These are phyloP conservation scores for Podila clonocystis DNA, from an alignment of 192 early-diverging fungal species.

Conservation along the genomic window DNA sequence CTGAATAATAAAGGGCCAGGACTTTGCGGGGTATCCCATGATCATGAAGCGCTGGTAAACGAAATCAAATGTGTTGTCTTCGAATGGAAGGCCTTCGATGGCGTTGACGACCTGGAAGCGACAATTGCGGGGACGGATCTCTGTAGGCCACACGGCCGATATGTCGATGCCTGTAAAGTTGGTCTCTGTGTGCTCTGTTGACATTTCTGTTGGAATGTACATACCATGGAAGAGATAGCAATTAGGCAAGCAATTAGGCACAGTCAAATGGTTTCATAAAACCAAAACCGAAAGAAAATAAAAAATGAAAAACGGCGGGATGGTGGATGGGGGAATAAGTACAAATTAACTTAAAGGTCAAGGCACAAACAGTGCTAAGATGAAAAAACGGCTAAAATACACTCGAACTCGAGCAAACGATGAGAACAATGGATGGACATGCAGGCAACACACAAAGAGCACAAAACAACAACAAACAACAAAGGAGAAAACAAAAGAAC, in stretches of 20 bases:
- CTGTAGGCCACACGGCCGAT: constrained; percentile 48
- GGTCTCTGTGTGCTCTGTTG: constrained; percentile 54
- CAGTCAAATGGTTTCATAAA: too few relatives aligned
- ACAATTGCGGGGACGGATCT: constrained; percentile 50
- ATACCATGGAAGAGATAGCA: neutral
- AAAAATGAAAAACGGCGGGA: too few relatives aligned
- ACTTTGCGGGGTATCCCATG: constrained; percentile 45
- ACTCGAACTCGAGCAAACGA: too few relatives aligned
- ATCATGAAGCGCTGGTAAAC: constrained; percentile 57
- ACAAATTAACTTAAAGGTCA: too few relatives aligned
- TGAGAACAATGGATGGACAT: too few relatives aligned
- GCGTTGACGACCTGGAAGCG: constrained; percentile 46
- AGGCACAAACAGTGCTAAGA: too few relatives aligned
- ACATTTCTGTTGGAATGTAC: constrained; percentile 50
- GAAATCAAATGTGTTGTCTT: constrained; percentile 64
- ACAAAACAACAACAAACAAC: neutral
- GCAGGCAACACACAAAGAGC: neutral
- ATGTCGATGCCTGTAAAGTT: constrained; percentile 63
- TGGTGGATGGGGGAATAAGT: too few relatives aligned
- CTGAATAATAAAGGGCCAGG: constrained; percentile 54
- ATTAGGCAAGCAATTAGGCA: too few relatives aligned
- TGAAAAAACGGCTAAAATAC: too few relatives aligned
- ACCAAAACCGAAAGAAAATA: too few relatives aligned
- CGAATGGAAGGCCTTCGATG: constrained; percentile 43
- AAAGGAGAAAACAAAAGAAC: neutral